A percentile compares a stretch with the other conserved stretches of the same genome.
These are phyloP conservation scores for Pseudoscleropodium purum DNA, from an alignment of 225 moss, liverwort and hornwort genomes.

Conservation along the genomic window DNA sequence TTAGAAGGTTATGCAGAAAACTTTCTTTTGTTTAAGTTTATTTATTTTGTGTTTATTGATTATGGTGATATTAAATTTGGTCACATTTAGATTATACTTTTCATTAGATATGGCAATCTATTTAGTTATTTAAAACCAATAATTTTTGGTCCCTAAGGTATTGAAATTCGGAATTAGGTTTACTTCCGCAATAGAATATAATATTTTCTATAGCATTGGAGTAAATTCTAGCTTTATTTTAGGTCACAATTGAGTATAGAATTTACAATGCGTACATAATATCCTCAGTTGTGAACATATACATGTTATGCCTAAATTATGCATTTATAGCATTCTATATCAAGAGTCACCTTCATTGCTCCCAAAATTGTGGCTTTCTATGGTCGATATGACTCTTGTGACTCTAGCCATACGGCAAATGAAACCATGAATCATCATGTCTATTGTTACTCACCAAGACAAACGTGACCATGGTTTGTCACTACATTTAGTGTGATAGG, in stretches of 20 bases:
- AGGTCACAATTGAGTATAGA: not conserved
- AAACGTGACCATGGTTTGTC: not conserved
- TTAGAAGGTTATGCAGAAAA: not conserved
- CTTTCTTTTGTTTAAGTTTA: not conserved
- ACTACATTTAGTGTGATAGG: not conserved
- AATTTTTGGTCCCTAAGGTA: rapidly evolving
- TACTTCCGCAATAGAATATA: rapidly evolving
- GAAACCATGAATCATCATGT: not conserved
- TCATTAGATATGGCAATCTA: not conserved
- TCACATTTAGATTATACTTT: not conserved
- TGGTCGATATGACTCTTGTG: rapidly evolving
- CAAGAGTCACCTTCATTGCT: rapidly evolving
- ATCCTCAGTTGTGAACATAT: too few species aligned
- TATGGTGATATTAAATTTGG: not conserved
- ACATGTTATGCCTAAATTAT: rapidly evolving
- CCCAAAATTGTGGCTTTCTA: rapidly evolving
- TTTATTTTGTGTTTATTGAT: too few species aligned
- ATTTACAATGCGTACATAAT: not conserved
- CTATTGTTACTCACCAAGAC: not conserved
- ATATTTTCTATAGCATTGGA: not conserved
- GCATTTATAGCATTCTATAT: not conserved
- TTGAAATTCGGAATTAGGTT: not conserved
- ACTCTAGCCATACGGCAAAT: rapidly evolving
- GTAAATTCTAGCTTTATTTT: not conserved
- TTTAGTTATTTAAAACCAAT: not conserved